A percentile compares a stretch with the other conserved stretches of the same genome.
Evolutionary conservation across 345 rosid species (phyloP).

Genomic region (Gossypium rotundifolium): DNA sequence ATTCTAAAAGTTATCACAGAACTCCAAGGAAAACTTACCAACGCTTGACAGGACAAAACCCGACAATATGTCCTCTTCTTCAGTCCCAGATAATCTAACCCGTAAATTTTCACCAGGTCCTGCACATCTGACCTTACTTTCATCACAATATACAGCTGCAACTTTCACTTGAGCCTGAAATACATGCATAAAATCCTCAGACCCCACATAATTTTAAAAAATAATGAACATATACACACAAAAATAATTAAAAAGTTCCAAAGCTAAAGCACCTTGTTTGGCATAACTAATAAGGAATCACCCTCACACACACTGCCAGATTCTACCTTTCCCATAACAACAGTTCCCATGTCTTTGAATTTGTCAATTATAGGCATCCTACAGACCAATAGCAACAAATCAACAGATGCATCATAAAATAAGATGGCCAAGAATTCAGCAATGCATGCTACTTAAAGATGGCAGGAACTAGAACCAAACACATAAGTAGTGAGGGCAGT

Average conservation of each 20-base stretch:
- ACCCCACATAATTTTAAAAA: neutral
- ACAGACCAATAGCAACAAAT: neutral
- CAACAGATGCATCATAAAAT: neutral
- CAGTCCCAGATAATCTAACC: neutral
- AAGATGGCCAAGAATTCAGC: neutral
- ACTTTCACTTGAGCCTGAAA: neutral
- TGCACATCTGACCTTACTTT: neutral
- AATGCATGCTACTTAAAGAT: neutral
- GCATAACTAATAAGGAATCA: slow-evolving; percentile 4
- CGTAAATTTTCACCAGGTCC: neutral
- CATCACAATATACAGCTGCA: neutral
- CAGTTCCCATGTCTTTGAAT: slow-evolving; percentile 1
- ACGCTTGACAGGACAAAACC: neutral
- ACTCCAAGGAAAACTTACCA: neutral
- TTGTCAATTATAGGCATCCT: neutral
- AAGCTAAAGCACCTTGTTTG: neutral
- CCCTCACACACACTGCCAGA: neutral
- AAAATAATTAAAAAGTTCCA: neutral
- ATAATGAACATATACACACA: neutral
- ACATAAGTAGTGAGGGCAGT: neutral
- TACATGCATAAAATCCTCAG: neutral
- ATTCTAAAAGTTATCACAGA: neutral
- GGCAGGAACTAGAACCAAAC: neutral
- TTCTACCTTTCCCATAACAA: neutral
- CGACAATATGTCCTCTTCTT: neutral